phyloP scores from a whole-genome alignment of 2,329 filamentous ascomycete genomes.

The Scedosporium dehoogii region DNA sequence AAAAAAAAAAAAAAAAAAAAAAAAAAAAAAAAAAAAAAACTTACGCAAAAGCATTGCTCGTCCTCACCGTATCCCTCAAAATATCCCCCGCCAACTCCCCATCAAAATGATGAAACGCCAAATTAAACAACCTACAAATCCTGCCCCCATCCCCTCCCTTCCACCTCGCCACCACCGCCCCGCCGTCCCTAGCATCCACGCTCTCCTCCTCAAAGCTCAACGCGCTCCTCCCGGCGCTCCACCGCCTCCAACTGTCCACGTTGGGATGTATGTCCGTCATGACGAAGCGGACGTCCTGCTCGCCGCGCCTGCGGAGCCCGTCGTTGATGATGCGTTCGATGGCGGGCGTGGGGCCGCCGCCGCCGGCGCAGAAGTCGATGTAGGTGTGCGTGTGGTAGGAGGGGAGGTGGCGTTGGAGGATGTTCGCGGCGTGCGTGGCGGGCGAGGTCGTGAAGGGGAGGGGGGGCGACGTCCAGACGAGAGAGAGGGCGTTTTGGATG shows the following conservation, averaged over 20 bases:
- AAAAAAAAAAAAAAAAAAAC: constrained; percentile 3
- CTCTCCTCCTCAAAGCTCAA: constrained; percentile 50
- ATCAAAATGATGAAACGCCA: constrained; percentile 70
- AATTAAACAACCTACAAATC: constrained; percentile 61
- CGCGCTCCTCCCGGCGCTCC: constrained; percentile 38
- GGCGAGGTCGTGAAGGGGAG: constrained; percentile 51
- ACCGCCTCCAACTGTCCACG: constrained; percentile 46
- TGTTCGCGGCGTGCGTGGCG: constrained; percentile 47
- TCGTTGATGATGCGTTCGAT: constrained; percentile 52
- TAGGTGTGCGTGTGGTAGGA: constrained; percentile 46
- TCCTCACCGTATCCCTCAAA: constrained; percentile 53
- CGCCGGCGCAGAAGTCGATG: constrained; percentile 69
- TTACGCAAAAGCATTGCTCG: constrained; percentile 51
- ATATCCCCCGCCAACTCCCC: constrained; percentile 51
- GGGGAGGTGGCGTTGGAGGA: constrained; percentile 43
- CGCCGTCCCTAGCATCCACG: constrained; percentile 56
- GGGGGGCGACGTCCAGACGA: constrained; percentile 50
- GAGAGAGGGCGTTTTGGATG: constrained; percentile 55
- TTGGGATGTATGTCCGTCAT: constrained; percentile 59
- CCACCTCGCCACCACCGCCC: constrained; percentile 29
- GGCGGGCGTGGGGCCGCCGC: constrained; percentile 58
- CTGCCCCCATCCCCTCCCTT: constrained; percentile 26
- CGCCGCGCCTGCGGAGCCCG: constrained; percentile 12
- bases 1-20: constrained; percentile 1
- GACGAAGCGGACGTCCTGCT: constrained; percentile 36